These are phyloP conservation scores for Leucogyrophana mollusca DNA, from an alignment of 768 basidiomycete genomes.

Conservation along the genomic window DNA sequence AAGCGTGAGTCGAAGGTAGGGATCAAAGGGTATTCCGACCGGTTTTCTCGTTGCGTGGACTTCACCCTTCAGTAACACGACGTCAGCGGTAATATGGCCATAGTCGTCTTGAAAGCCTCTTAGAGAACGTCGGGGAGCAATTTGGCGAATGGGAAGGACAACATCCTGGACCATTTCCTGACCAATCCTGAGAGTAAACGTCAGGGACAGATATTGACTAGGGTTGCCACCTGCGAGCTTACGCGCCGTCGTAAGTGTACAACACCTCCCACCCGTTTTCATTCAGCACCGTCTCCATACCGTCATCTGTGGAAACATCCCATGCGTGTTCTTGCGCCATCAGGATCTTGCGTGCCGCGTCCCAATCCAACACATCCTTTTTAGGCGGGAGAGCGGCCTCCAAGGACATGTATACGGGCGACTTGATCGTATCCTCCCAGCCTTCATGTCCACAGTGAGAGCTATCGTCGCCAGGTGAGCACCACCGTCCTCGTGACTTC, in stretches of 20 bases:
- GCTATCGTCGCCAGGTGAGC: slow-evolving; percentile 9
- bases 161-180: slow-evolving; percentile 39
- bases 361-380: slow-evolving; percentile 24
- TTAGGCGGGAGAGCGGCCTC: slow-evolving; percentile 8
- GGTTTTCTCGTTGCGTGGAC: slow-evolving; percentile 38
- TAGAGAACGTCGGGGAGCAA: slow-evolving; percentile 30
- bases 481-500: slow-evolving; percentile 32
- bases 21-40: slow-evolving; percentile 15
- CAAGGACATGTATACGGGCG: slow-evolving; percentile 18
- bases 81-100: slow-evolving; percentile 26
- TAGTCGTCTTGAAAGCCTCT: slow-evolving; percentile 42
- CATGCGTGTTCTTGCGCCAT: slow-evolving; percentile 15
- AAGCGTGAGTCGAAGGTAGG: not conserved
- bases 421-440: slow-evolving; percentile 14
- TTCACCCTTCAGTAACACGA: slow-evolving; percentile 41
- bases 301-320: slow-evolving; percentile 21
- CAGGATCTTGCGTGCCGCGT: slow-evolving; percentile 16
- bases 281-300: slow-evolving; percentile 30
- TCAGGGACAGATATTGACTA: too few relatives aligned
- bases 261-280: slow-evolving; percentile 39
- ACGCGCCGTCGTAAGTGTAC: slow-evolving; percentile 41
- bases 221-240: slow-evolving; percentile 21
- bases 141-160: slow-evolving; percentile 30
- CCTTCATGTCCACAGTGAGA: slow-evolving; percentile 15
- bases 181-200: slow-evolving; percentile 27